Evolutionary conservation across 306 rosid species (phyloP).

Genomic region (Prunus campanulata): DNA sequence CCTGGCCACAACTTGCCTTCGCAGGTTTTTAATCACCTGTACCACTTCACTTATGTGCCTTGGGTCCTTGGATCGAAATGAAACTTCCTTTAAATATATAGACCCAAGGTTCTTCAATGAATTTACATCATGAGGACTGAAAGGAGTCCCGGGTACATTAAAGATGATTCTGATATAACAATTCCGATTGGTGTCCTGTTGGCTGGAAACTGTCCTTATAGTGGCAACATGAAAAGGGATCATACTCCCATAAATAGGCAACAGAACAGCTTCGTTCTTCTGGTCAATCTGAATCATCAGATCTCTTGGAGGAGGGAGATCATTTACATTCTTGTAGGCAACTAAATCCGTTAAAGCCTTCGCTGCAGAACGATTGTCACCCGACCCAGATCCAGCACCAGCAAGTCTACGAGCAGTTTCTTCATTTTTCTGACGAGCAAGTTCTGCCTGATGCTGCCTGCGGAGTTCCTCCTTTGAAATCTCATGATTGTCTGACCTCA

Average conservation of each 20-base stretch:
- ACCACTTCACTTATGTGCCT: conserved; percentile 86
- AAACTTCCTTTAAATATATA: conserved; percentile 84
- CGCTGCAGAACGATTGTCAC: conserved; percentile 55
- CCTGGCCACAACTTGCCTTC: conserved; percentile 82
- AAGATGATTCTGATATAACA: conserved; percentile 75
- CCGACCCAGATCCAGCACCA: conserved; percentile 61
- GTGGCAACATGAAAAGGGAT: conserved; percentile 92
- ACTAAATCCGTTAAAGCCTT: conserved; percentile 59
- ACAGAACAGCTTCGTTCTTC: conserved; percentile 76
- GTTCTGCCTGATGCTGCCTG: conserved; percentile 97
- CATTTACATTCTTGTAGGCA: conserved; percentile 87
- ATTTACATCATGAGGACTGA: conserved; percentile 73
- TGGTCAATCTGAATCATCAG: conserved; percentile 95
- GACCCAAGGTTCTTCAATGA: conserved; percentile 70
- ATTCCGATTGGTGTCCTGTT: conserved; percentile 54
- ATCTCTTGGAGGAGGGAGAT: conserved; percentile 68
- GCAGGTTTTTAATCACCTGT: conserved; percentile 76
- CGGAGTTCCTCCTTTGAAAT: conserved; percentile 89
- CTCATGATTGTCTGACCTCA: conserved; percentile 94
- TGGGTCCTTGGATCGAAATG: conserved; percentile 89
- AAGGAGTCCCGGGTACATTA: conserved; percentile 88
- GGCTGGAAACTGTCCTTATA: conserved; percentile 74
- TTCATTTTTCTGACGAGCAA: conserved; percentile 97
- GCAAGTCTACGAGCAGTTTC: conserved; percentile 96
- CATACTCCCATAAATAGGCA: conserved; percentile 93